phyloP scores from a whole-genome alignment of 345 rosid genomes.

The Hirschfeldia incana region DNA sequence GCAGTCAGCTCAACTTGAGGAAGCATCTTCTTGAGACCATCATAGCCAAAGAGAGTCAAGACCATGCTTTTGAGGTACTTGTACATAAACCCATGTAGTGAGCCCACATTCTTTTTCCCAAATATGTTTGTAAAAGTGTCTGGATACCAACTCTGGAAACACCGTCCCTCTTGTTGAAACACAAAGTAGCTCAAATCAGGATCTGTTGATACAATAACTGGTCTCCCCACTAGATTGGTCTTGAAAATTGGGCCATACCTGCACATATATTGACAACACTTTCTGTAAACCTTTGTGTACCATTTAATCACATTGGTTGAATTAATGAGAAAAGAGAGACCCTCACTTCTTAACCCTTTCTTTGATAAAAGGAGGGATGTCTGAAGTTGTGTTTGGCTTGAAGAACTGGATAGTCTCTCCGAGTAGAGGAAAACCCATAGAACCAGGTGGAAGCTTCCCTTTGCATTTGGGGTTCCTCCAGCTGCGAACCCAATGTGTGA shows the following conservation, averaged over 20 bases:
- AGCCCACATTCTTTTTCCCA: slow-evolving; percentile 85
- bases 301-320: slow-evolving; percentile 7
- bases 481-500: slow-evolving; percentile 57
- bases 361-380: slow-evolving; percentile 64
- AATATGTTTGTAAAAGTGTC: slow-evolving; percentile 88
- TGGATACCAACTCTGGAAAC: slow-evolving; percentile 97
- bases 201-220: slow-evolving; percentile 80
- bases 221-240: slow-evolving; percentile 85
- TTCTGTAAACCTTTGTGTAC: neutral
- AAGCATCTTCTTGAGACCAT: slow-evolving; percentile 82
- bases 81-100: slow-evolving; percentile 89
- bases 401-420: slow-evolving; percentile 89
- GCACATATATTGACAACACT: slow-evolving; percentile 27
- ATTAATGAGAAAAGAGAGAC: slow-evolving; percentile 4
- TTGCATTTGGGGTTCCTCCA: slow-evolving; percentile 85
- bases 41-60: slow-evolving; percentile 84
- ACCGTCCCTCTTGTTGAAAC: slow-evolving; percentile 85
- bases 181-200: slow-evolving; percentile 81
- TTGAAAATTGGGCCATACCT: slow-evolving; percentile 86
- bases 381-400: slow-evolving; percentile 60
- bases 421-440: slow-evolving; percentile 84
- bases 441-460: slow-evolving; percentile 93
- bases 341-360: slow-evolving; percentile 68
- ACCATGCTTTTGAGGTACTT: slow-evolving; percentile 90
- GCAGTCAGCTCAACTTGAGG: slow-evolving; percentile 75